phyloP scores from a whole-genome alignment of 1,284 basidiomycete species.

The Ceratobasidium sp. region DNA sequence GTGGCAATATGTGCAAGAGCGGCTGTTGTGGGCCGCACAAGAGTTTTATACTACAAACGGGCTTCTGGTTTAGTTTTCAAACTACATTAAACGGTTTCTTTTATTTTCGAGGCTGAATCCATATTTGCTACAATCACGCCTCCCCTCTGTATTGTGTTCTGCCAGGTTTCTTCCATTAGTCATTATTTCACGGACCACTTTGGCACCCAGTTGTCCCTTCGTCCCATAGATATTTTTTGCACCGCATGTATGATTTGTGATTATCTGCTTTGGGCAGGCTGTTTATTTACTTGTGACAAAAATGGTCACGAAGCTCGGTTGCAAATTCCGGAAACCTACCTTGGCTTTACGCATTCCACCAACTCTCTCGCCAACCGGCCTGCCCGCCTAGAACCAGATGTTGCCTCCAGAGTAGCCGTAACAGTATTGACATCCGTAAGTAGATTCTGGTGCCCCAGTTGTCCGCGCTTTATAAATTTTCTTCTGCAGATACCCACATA shows the following conservation, averaged over 20 bases:
- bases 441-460: neutral
- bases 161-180: neutral
- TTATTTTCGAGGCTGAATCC: constrained; percentile 10
- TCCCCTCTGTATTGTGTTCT: neutral
- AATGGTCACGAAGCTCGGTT: neutral
- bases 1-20: constrained; percentile 65
- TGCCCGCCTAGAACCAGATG: neutral
- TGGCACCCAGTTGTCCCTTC: neutral
- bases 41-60: constrained; percentile 62
- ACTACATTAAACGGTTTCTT: constrained; percentile 5
- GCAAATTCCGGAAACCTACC: neutral
- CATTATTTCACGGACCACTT: constrained; percentile 15
- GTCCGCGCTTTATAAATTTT: neutral
- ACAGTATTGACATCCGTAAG: neutral
- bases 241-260: neutral
- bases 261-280: neutral
- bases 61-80: constrained; percentile 30
- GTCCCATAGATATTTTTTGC: constrained; percentile 1
- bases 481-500: neutral
- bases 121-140: neutral
- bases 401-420: neutral
- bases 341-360: too few species aligned
- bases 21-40: constrained; percentile 63
- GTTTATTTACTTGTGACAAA: too few species aligned
- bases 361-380: neutral